Percentiles rank a stretch among this genome's conserved stretches.
These are phyloP conservation scores for Talaromyces piceae DNA, from an alignment of 2,329 filamentous ascomycete genomes.

Conservation along the genomic window DNA sequence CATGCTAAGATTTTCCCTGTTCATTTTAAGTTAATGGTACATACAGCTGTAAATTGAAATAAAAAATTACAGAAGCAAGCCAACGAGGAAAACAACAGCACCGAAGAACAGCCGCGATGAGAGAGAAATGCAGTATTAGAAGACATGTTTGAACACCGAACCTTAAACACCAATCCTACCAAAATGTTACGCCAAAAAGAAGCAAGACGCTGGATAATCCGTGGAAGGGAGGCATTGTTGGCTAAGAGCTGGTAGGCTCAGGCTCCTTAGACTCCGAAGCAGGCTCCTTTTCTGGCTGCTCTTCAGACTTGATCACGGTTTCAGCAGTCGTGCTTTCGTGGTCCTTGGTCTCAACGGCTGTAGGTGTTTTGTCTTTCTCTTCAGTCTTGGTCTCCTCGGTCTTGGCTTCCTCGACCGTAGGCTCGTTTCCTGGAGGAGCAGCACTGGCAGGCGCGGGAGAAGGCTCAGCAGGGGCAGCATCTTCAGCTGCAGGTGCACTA, in stretches of 20 bases:
- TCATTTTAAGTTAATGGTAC: conserved; percentile 7
- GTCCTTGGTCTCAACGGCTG: conserved; percentile 1
- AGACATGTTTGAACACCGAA: conserved; percentile 17
- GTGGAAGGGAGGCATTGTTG: neutral
- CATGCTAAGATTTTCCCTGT: neutral
- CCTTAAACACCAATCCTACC: conserved; percentile 32
- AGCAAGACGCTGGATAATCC: conserved; percentile 10
- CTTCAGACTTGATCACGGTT: conserved; percentile 16
- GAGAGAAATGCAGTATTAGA: conserved; percentile 8
- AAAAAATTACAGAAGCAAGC: conserved; percentile 10
- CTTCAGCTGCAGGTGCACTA: conserved; percentile 14
- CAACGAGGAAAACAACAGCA: neutral
- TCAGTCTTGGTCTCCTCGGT: conserved; percentile 10
- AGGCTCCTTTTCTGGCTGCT: conserved; percentile 25
- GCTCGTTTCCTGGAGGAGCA: conserved; percentile 12
- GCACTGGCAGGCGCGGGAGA: conserved; percentile 18
- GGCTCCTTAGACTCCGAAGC: conserved; percentile 23
- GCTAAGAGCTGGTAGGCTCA: conserved; percentile 25
- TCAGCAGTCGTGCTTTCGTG: conserved; percentile 1
- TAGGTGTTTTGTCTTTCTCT: conserved; percentile 12
- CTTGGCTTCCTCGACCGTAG: conserved; percentile 11
- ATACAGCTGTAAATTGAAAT: conserved; percentile 10
- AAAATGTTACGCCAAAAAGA: conserved; percentile 29
- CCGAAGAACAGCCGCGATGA: neutral
- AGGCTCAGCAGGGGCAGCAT: conserved; percentile 14